Base-by-base conservation (phyloP, 257 asterid genomes). In the Jasminum sambac region DNA sequence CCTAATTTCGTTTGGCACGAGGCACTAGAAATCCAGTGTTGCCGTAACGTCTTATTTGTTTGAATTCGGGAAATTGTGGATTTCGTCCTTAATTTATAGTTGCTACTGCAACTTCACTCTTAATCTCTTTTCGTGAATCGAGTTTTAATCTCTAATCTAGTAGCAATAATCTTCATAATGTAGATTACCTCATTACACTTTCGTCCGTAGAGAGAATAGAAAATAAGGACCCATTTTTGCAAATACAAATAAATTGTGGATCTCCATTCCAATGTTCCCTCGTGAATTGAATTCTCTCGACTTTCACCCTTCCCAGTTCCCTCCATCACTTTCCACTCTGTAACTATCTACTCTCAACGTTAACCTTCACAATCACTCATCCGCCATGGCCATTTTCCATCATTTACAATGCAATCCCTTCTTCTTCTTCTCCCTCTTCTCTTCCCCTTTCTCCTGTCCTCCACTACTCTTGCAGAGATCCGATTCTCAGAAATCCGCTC, bases 401-500 rank as follows among this genome's bases (percentile, higher is more conserved):
- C 25, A 11, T 8, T 23, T 5, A 69, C 42, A 59, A 55, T 67
- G 74, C 81, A 81, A 84, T 57, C 73, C 34, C 62, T 55, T 55
- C 23, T 55, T n/a, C n/a, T n/a, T 46, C 72, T 71, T 9, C 30
- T 55, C 72, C 64, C 75, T 65, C 69, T 85, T 63, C n/a, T 79
- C 38, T 61, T 50, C 24, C 6, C 59, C 2, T 17, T 8, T 7
- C 17, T 89, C 61, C 21, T 87, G 14, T 40, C 76, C 87, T 21
- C 63, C 52, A 68, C n/a, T n/a, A n/a, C 41, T 77, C 71, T 39
- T 77, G 91, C 84, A 64, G 98, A 91, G 87, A 86, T 91, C 86
- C 90, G 95, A 5, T 73, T 37, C 78, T 66, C 87, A 42, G 83
- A 81, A 25, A 74, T 84, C 75, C 85, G 85, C 73, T 85, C 90